A percentile compares a stretch with the other conserved stretches of the same genome.
Evolutionary conservation across 768 basidiomycete species (phyloP).

Genomic region (Cyclocybe aegerita): DNA sequence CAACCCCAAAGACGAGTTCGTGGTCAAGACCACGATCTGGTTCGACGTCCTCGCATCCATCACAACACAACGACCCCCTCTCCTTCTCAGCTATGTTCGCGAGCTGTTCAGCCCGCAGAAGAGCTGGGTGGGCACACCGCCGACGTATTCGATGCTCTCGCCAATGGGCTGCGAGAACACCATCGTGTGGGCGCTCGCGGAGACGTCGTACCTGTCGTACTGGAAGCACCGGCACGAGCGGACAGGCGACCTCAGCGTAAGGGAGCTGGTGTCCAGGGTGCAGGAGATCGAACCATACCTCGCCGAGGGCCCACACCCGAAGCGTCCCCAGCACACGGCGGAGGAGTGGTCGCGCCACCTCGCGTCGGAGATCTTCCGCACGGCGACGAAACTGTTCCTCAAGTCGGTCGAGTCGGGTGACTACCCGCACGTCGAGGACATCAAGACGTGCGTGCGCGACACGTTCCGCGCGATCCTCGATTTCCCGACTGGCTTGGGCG

Average conservation of each 20-base stretch:
- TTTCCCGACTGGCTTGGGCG: neutral
- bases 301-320: constrained; percentile 19
- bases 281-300: constrained; percentile 47
- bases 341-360: constrained; percentile 39
- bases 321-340: constrained; percentile 17
- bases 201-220: constrained; percentile 60
- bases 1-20: constrained; percentile 57
- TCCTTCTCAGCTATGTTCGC: constrained; percentile 55
- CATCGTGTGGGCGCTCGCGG: constrained; percentile 77
- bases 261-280: constrained; percentile 56
- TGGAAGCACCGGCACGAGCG: constrained; percentile 57
- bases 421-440: constrained; percentile 63
- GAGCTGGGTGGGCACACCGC: constrained; percentile 37
- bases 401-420: constrained; percentile 77
- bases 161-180: constrained; percentile 86
- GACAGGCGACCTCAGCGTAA: constrained; percentile 53
- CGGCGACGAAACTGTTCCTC: constrained; percentile 73
- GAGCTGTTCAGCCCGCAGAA: constrained; percentile 50
- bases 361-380: constrained; percentile 67
- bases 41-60: constrained; percentile 82
- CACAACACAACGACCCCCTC: constrained; percentile 60
- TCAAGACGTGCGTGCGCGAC: constrained; percentile 43
- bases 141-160: constrained; percentile 69
- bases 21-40: constrained; percentile 85
- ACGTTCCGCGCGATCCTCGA: constrained; percentile 17